phyloP scores from a whole-genome alignment of 352 stramenopile genomes.

The Blastocystis sp. region DNA sequence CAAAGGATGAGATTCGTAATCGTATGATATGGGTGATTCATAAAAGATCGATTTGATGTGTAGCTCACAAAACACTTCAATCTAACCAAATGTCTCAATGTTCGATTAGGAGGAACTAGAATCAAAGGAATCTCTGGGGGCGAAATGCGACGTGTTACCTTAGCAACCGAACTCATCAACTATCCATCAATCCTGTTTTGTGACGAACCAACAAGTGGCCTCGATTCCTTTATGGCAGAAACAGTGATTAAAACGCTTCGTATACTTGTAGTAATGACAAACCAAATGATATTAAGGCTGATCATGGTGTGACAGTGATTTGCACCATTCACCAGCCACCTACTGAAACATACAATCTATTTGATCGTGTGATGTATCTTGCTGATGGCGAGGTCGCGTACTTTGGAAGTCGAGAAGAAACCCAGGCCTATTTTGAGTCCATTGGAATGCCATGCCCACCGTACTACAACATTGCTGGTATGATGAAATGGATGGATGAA shows the following conservation, averaged over 20 bases:
- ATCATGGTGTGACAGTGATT: slow-evolving; percentile 44
- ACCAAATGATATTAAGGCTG: neutral
- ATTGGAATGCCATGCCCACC: slow-evolving; percentile 43
- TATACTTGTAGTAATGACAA: neutral
- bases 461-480: slow-evolving; percentile 54
- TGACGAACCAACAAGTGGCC: slow-evolving; percentile 47
- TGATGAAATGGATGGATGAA: neutral
- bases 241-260: slow-evolving; percentile 37
- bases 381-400: slow-evolving; percentile 41
- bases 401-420: slow-evolving; percentile 2
- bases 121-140: slow-evolving; percentile 57
- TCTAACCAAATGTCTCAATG: slow-evolving; percentile 25
- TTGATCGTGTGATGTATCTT: slow-evolving; percentile 48
- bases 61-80: slow-evolving; percentile 55
- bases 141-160: slow-evolving; percentile 49
- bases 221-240: slow-evolving; percentile 61
- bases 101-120: slow-evolving; percentile 16
- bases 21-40: neutral
- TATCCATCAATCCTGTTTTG: slow-evolving; percentile 54
- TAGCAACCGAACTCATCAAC: slow-evolving; percentile 57
- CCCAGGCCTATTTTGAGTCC: neutral
- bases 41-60: neutral
- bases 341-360: slow-evolving; percentile 37
- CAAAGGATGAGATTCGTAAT: slow-evolving; percentile 14
- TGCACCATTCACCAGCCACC: slow-evolving; percentile 59